Base-by-base conservation (phyloP, 768 basidiomycete genomes). In the Lactarius deliciosus region DNA sequence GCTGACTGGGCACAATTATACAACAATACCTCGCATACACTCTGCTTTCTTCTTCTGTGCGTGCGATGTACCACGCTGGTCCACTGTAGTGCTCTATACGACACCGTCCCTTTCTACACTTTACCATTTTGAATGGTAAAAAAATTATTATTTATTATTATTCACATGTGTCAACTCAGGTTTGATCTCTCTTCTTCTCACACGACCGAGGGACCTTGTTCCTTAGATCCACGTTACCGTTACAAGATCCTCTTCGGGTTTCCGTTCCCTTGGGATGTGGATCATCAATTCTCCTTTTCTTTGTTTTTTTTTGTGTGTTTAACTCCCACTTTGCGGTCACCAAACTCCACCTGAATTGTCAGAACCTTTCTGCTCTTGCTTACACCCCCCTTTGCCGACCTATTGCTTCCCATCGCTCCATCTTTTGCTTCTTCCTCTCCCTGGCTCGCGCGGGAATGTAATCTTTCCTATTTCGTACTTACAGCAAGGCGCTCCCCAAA, bases 71-170 rank as follows among this genome's bases (percentile, higher is more conserved):
- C 16, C 41, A 41, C 41, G 40, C 40, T 16, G 41, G 16, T 10
- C 47, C 1, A 38, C 36, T 38, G 36, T 53, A n/a, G 20, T 53
- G n/a, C 25, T 53, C 15, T 53, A 53, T 53, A 53, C 20, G 22
- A 50, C 22, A 22, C n/a, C 22, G 8, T 50, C 22, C 20, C n/a
- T 13, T 10, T 20, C 22, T 50, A 6, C 22, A 36, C 34, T 36
- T 36, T 9, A 36, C 34, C 34, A 36, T 36, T 36, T n/a, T 22
- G 50, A 53, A 41, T 79, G 76, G 38, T 5, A 40, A 40, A 40
- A 40, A 43, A 43, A n/a, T n/a, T 7, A 20, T 43, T 50, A 11
- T 22, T 30, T 36, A 57, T 30, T 30, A 30, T 32, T 9, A 58
- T 67, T 63, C 66, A 63, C 66, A 56, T 68, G 62, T 3, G 5